Percentiles rank a stretch among this genome's conserved stretches.
phyloP scores from a whole-genome alignment of 164 flowering plant genomes.

The Cinnamomum micranthum region DNA sequence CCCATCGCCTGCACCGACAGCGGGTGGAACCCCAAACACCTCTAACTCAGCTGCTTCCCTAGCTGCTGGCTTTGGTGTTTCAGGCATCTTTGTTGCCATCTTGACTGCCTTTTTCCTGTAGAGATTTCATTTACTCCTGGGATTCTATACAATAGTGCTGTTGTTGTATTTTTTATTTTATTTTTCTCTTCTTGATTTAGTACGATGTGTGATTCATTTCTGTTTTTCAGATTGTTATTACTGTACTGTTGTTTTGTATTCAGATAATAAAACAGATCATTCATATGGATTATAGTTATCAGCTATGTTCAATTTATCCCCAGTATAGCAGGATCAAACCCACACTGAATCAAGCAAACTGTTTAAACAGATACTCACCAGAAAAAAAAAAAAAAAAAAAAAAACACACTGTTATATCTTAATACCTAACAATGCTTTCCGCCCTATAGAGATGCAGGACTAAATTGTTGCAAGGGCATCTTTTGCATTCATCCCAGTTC shows the following conservation, averaged over 20 bases:
- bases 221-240: background rate
- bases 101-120: conserved; percentile 28
- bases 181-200: background rate
- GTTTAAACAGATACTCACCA: too few relatives aligned
- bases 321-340: background rate
- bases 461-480: too few relatives aligned
- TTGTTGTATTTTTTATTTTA: background rate
- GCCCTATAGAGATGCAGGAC: too few relatives aligned
- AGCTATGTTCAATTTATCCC: background rate
- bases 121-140: background rate
- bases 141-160: background rate
- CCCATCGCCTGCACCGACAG: conserved; percentile 2
- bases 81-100: conserved; percentile 20
- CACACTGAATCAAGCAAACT: background rate
- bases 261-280: background rate
- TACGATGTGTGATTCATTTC: background rate
- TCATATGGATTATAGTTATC: background rate
- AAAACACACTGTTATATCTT: too few relatives aligned
- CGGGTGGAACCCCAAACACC: background rate
- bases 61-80: conserved; percentile 2
- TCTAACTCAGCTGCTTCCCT: conserved; percentile 26
- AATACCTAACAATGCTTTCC: too few relatives aligned
- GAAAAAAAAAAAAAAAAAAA: too few relatives aligned
- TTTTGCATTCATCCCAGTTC: too few relatives aligned
- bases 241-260: background rate